Evolutionary conservation across 1,139 yeast species (phyloP).

Genomic region (Oligophagozyma castellii): DNA sequence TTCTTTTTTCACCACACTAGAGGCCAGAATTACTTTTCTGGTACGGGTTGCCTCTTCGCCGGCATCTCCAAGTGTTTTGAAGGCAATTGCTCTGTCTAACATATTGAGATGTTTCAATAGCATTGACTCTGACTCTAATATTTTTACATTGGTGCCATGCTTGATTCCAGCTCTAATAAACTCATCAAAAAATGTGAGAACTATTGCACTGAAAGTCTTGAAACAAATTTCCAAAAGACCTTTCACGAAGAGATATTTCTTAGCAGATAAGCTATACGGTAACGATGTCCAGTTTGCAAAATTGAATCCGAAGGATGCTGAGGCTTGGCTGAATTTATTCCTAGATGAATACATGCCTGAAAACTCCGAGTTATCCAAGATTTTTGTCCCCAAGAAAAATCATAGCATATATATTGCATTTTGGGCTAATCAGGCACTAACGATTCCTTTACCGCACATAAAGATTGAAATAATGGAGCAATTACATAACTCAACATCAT

Average conservation of each 20-base stretch:
- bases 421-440: conserved; percentile 37
- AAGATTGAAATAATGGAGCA: conserved; percentile 29
- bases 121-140: conserved; percentile 25
- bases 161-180: conserved; percentile 30
- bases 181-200: conserved; percentile 29
- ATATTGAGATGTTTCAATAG: conserved; percentile 28
- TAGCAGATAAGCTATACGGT: conserved; percentile 35
- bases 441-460: conserved; percentile 32
- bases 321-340: conserved; percentile 34
- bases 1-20: conserved; percentile 26
- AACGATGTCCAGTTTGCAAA: conserved; percentile 35
- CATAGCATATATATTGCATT: conserved; percentile 33
- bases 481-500: conserved; percentile 10
- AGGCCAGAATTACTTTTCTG: conserved; percentile 39
- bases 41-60: conserved; percentile 44
- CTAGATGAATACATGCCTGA: conserved; percentile 35
- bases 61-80: conserved; percentile 41
- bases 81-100: conserved; percentile 34
- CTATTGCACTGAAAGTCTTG: conserved; percentile 22
- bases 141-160: conserved; percentile 33
- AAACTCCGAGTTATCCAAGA: conserved; percentile 28
- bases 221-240: conserved; percentile 27
- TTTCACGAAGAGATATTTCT: conserved; percentile 29
- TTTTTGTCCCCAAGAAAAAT: conserved; percentile 31
- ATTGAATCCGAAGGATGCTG: conserved; percentile 54